phyloP scores from a whole-genome alignment of 1,139 yeast species.

The Pichia norvegensis region DNA sequence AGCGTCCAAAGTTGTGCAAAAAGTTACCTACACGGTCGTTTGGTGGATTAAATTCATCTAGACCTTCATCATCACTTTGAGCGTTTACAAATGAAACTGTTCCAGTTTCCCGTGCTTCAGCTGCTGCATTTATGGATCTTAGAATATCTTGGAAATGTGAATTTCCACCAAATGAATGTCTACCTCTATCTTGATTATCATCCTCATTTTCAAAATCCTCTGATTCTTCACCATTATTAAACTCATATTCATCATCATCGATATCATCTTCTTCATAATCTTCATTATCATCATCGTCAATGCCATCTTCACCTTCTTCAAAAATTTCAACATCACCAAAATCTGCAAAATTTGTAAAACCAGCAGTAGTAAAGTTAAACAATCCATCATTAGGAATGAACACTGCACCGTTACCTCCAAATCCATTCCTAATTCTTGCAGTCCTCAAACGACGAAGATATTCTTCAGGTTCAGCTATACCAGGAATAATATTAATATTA shows the following conservation, averaged over 20 bases:
- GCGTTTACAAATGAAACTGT: no score
- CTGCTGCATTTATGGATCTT: no score
- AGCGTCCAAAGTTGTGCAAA: no score
- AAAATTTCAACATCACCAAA: not conserved
- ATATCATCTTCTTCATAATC: not conserved
- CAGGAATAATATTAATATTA: not conserved
- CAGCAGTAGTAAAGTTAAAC: conserved; percentile 1
- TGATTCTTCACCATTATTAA: not conserved
- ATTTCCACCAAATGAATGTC: no score
- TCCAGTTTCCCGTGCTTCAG: not conserved
- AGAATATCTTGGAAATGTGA: no score
- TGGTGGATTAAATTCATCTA: no score
- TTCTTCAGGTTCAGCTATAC: not conserved
- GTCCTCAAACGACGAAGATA: not conserved
- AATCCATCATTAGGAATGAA: not conserved
- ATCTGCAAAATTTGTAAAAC: not conserved
- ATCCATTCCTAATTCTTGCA: not conserved
- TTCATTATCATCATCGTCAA: not conserved
- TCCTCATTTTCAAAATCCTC: not conserved
- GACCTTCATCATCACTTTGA: no score
- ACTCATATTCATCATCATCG: not conserved
- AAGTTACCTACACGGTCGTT: no score
- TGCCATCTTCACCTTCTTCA: not conserved
- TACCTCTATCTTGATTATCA: no score
- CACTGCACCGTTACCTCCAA: not conserved